A percentile compares a stretch with the other conserved stretches of the same genome.
Evolutionary conservation across 2,329 filamentous ascomycete genomes (phyloP).

Genomic region (Clonostachys solani): DNA sequence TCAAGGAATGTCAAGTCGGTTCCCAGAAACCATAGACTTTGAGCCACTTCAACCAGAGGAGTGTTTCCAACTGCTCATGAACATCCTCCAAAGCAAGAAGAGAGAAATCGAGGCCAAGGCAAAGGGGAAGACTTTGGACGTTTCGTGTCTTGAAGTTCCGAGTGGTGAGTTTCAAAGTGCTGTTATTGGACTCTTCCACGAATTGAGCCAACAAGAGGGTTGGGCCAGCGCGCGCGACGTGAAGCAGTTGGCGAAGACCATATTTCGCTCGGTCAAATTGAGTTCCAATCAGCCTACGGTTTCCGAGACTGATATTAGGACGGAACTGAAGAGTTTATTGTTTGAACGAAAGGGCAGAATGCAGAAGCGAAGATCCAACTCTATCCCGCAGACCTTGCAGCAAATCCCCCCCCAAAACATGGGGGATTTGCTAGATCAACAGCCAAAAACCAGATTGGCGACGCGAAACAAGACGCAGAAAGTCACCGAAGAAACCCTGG

Average conservation of each 20-base stretch:
- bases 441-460: background rate
- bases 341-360: conserved; percentile 6
- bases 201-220: conserved; percentile 33
- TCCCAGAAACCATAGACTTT: conserved; percentile 59
- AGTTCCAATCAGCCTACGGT: conserved; percentile 6
- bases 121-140: conserved; percentile 11
- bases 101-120: conserved; percentile 7
- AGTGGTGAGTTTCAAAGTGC: conserved; percentile 2
- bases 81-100: conserved; percentile 30
- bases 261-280: conserved; percentile 33
- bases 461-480: no score
- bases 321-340: conserved; percentile 14
- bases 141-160: conserved; percentile 15
- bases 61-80: conserved; percentile 27
- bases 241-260: conserved; percentile 41
- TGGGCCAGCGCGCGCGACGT: conserved; percentile 66
- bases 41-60: conserved; percentile 30
- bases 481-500: background rate
- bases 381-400: background rate
- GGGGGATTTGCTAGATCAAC: background rate
- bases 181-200: conserved; percentile 22
- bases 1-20: conserved; percentile 59
- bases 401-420: background rate
- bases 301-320: conserved; percentile 6
- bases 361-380: background rate